Conservation (phyloP, 2,329 filamentous ascomycete species). For the Colletotrichum tamarilloi region DNA sequence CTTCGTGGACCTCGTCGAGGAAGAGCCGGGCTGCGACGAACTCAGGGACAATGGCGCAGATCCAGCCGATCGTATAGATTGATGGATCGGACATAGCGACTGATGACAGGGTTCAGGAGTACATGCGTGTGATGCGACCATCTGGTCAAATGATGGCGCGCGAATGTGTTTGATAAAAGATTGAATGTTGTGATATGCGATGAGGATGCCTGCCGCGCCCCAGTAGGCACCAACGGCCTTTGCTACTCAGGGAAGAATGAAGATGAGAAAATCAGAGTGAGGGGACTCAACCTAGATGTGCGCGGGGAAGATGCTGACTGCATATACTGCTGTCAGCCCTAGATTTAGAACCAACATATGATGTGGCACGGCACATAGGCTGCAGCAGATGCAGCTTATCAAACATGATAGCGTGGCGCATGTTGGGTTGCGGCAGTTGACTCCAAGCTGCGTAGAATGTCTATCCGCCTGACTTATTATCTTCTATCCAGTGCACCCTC, state of each 20-base stretch:
- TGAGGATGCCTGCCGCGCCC: background rate
- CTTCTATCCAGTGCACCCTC: no score
- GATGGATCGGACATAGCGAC: background rate
- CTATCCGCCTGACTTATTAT: no score
- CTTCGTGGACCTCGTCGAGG: constrained; percentile 41
- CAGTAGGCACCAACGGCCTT: background rate
- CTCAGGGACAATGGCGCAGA: constrained; percentile 43
- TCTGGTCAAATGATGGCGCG: background rate
- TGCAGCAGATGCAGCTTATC: background rate
- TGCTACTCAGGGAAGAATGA: background rate
- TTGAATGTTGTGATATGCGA: background rate
- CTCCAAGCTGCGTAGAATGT: no score
- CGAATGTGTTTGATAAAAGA: background rate
- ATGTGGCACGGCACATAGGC: background rate
- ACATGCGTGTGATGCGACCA: background rate
- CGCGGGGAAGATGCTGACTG: background rate
- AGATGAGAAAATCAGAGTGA: background rate
- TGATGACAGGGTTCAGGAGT: background rate
- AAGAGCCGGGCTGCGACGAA: constrained; percentile 41
- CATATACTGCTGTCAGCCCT: background rate
- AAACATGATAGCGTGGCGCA: background rate
- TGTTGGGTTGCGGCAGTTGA: no score
- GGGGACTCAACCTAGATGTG: no score
- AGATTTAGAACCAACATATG: background rate
- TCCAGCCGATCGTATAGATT: constrained; percentile 46